Percentiles rank a stretch among this genome's conserved stretches.
These are phyloP conservation scores for Crithidia thermophila DNA, from an alignment of 208 protist genomes.

Conservation along the genomic window DNA sequence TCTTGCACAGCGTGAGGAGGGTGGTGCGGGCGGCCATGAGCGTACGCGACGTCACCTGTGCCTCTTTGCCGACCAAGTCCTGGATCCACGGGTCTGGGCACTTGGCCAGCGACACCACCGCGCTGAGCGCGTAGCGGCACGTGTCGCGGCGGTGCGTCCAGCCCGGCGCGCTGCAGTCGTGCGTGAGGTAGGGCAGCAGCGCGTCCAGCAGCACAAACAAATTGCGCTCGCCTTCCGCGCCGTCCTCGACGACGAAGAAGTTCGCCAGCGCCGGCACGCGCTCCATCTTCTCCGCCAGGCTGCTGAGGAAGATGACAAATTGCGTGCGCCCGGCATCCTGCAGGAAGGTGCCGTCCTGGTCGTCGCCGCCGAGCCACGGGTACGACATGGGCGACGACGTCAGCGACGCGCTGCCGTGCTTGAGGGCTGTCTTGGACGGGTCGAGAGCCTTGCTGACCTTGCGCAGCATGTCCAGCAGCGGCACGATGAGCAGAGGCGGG, in stretches of 20 bases:
- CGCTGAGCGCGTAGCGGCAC: constrained; percentile 61
- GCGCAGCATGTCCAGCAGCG: constrained; percentile 69
- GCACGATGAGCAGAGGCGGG: constrained; percentile 48
- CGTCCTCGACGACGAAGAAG: constrained; percentile 44
- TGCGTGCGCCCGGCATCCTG: constrained; percentile 39
- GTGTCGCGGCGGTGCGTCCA: constrained; percentile 55
- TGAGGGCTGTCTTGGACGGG: constrained; percentile 10
- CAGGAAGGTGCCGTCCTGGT: constrained; percentile 16
- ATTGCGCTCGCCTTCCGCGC: constrained; percentile 16
- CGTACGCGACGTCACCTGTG: constrained; percentile 29
- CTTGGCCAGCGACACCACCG: constrained; percentile 67
- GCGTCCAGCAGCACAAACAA: constrained; percentile 41
- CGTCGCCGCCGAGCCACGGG: not conserved
- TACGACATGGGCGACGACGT: not conserved
- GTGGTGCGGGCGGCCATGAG: constrained; percentile 50
- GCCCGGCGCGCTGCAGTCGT: constrained; percentile 45
- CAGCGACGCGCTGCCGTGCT: not conserved
- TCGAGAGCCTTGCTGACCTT: constrained; percentile 46
- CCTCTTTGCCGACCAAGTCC: constrained; percentile 49
- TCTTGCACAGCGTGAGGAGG: constrained; percentile 80
- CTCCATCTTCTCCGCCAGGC: constrained; percentile 67
- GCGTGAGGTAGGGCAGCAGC: constrained; percentile 54
- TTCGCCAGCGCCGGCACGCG: constrained; percentile 62
- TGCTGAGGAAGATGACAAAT: constrained; percentile 58
- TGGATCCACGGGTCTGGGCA: constrained; percentile 70